Conservation (phyloP, 106 monocot species). For the Dioscorea zingiberensis region DNA sequence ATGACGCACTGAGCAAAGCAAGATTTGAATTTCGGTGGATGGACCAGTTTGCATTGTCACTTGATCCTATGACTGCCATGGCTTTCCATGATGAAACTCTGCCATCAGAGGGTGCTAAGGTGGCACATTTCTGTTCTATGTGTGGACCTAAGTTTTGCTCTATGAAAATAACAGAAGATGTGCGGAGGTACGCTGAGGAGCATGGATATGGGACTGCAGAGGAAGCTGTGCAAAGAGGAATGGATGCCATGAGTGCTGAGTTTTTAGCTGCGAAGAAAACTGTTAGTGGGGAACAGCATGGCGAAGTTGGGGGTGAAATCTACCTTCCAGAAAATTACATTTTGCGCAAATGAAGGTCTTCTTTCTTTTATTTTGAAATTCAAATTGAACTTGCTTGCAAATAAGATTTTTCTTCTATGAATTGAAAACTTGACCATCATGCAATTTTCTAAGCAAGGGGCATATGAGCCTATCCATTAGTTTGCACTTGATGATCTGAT, state of each 20-base stretch:
- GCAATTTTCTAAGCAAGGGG: too few species aligned
- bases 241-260: slow-evolving; percentile 93
- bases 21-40: slow-evolving; percentile 99
- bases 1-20: slow-evolving; percentile 93
- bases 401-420: too few species aligned
- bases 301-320: slow-evolving; percentile 96
- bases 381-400: too few species aligned
- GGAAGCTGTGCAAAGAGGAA: slow-evolving; percentile 81
- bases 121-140: slow-evolving; percentile 99
- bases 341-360: slow-evolving; percentile 41
- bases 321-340: slow-evolving; percentile 76
- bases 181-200: slow-evolving; percentile 89
- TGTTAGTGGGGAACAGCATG: slow-evolving; percentile 88
- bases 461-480: neutral
- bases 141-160: slow-evolving; percentile 98
- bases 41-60: slow-evolving; percentile 91
- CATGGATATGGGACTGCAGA: slow-evolving; percentile 90
- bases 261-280: slow-evolving; percentile 89
- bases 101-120: slow-evolving; percentile 90
- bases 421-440: too few species aligned
- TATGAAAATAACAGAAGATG: slow-evolving; percentile 98
- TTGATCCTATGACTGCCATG: slow-evolving; percentile 97
- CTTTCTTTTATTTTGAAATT: neutral
- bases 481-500: neutral
- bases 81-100: slow-evolving; percentile 92